Base-by-base conservation (phyloP, 2,329 filamentous ascomycete species). In the Mycogone perniciosa region DNA sequence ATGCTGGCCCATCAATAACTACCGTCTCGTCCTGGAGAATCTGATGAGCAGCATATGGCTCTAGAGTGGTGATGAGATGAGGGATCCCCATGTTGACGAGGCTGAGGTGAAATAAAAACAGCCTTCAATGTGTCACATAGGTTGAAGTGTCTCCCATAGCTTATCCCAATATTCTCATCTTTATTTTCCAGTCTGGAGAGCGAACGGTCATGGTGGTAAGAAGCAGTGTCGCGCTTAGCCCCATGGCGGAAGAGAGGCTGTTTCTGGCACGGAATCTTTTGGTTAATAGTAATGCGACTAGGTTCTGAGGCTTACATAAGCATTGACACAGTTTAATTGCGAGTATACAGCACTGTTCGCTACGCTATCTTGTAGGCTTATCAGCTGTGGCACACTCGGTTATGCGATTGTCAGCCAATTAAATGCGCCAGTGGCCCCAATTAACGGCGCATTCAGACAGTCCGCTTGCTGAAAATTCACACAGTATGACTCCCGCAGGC, bases 1-100 rank as follows among this genome's bases (percentile, higher is more conserved):
- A 70, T 2, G 82, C 84, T 4, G 90, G 89, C 0, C 89, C 90
- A 63, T 96, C 90, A 50, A 95, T 81, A 41, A 81, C 75, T 20
- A 78, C 67, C 5, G 60, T 60, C 37, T 72, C 62, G 29, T 67
- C 65, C 37, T 64, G 58, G 2, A 86, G 66, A 8, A 63, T 57
- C 6, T 64, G 65, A 13, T 67, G 60, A 30, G 68, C 64, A 2
- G 76, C 75, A 62, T 78, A 82, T 0, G 76, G 76, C 53, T 75
- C 69, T 40, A 86, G 65, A 46, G 76, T 73, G 10, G 70, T 65
- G 42, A 73, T 74, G 5, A 87, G 69, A 55, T 76, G 74, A 38
- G 74, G 76, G 42, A 87, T 81, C 0, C 84, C 84, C 84, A 87
- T 76, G 13, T 27, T 33, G 37, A 31, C 37, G 10, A 30, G 20